Conservation (phyloP, 1,284 basidiomycete genomes). For the Irpex sp. region DNA sequence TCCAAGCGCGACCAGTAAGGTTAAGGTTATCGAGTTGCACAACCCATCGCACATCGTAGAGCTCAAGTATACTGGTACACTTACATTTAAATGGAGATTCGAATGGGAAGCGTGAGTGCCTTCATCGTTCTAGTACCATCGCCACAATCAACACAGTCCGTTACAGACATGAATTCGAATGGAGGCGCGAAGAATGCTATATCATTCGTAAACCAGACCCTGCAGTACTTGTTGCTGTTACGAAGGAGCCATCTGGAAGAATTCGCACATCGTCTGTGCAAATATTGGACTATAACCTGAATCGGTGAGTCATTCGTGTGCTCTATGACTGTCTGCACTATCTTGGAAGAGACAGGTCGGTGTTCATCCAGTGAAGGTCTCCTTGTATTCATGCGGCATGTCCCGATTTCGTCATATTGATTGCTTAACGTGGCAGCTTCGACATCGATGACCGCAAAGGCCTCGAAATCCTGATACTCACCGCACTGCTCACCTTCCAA, state of each 20-base stretch:
- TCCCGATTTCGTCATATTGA: background rate
- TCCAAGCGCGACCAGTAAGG: slow-evolving; percentile 61
- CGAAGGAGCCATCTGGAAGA: slow-evolving; percentile 67
- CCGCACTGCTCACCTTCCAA: slow-evolving; percentile 71
- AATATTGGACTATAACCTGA: slow-evolving; percentile 82
- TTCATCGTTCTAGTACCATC: background rate
- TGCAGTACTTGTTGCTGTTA: slow-evolving; percentile 75
- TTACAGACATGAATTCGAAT: slow-evolving; percentile 73
- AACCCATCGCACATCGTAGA: slow-evolving; percentile 71
- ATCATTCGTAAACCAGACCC: slow-evolving; percentile 83
- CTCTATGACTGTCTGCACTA: too few relatives aligned
- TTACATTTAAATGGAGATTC: slow-evolving; percentile 76
- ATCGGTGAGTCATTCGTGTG: slow-evolving; percentile 42
- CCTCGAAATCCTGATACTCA: slow-evolving; percentile 76
- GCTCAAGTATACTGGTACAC: slow-evolving; percentile 67
- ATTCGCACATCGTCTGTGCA: slow-evolving; percentile 68
- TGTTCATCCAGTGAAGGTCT: too few relatives aligned
- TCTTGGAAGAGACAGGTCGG: too few relatives aligned
- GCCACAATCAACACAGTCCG: background rate
- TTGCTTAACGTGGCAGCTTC: slow-evolving; percentile 43
- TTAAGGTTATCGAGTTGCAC: slow-evolving; percentile 69
- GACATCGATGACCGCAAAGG: slow-evolving; percentile 81
- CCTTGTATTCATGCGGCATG: too few relatives aligned
- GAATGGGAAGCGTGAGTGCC: slow-evolving; percentile 73
- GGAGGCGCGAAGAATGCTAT: slow-evolving; percentile 79